Base-by-base conservation (phyloP, 108 stramenopile genomes). In the Nitzschia palea region DNA sequence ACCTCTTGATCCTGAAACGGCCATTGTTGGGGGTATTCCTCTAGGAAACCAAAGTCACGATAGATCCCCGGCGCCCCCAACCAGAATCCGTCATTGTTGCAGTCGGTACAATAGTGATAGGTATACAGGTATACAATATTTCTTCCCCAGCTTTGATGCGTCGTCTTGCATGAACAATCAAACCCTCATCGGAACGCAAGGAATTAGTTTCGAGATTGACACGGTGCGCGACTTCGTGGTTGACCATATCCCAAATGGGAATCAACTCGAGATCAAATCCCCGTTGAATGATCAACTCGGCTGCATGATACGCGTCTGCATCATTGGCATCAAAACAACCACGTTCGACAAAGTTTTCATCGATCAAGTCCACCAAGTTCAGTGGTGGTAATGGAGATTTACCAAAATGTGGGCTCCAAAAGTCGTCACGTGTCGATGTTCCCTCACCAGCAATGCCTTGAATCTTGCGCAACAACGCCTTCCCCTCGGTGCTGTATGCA, bases 201-300 rank as follows among this genome's bases (percentile, higher is more conserved):
- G 65, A 54, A 25, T 37, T 58, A 12, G 28, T 60, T 15, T 57
- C 42, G 14, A 36, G 44, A 37, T 73, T 83, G 79, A 56, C n/a
- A 58, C 55, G 61, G 55, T 60, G 48, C 17, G 70, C 70, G 55
- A 79, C 83, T 28, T 80, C 51, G 58, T 86, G 82, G 47, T 73
- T 78, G 43, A 78, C 74, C 77, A 86, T 78, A 37, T 83, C 85
- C 62, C 71, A 86, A 25, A 82, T 40, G 8, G 85, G 85, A 59
- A 87, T 72, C 65, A 87, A 55, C 31, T 45, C 63, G 3, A 43
- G 8, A 35, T 70, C 69, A 30, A 36, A 70, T 8, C 69, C 45
- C 3, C 69, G 57, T 60, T 61, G 69, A 23, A 51, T 17, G 22
- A 34, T 25, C 59, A 70, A 33, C 3, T 26, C 57, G 6, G 52